Evolutionary conservation across 768 basidiomycete species (phyloP), one percentile per base, ranked within the genome.

Genomic region (Boletus coccyginus): DNA sequence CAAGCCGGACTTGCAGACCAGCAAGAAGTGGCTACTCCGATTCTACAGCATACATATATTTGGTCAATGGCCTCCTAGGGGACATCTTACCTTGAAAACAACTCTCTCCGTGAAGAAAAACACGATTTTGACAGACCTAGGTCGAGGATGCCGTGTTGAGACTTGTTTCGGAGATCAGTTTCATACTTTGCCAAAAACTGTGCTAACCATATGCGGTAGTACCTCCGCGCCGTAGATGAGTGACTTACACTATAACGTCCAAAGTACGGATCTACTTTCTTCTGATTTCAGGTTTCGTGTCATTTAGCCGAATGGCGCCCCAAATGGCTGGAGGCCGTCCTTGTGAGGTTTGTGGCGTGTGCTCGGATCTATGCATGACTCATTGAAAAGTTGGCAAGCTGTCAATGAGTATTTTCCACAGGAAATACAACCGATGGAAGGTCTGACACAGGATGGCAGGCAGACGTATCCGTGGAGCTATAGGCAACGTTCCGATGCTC

Each of bases 361-460:
- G 36, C 36, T 1, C 12, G 33, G 33, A 35, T 35, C 33, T 35
- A 35, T 35, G 33, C 6, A 6, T 35, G 27, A 27, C 27, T 27
- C 27, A 27, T 27, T 27, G 27, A 27, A 27, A 27, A 27, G 27
- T 27, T 27, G 27, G 27, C 27, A 27, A 27, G 27, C 27, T 21
- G 21, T 21, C 21, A 21, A 21, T 21, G 21, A 21, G 21, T 21
- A 21, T 2, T 21, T 21, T 21, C 21, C 27, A 35, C 27, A 24
- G 48, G 48, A n/a, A 27, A 24, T 47, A 24, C 2, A 8, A 10
- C 27, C 10, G 4, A 24, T n/a, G 8, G 27, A 43, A 19, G 49
- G 12, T n/a, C 24, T 27, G 13, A 17, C 29, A 55, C 54, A 55
- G 53, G 52, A 55, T 38, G 52, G 53, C 29, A n/a, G n/a, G n/a